phyloP scores from a whole-genome alignment of 2,329 filamentous ascomycete genomes.

The Trichoderma sp. region DNA sequence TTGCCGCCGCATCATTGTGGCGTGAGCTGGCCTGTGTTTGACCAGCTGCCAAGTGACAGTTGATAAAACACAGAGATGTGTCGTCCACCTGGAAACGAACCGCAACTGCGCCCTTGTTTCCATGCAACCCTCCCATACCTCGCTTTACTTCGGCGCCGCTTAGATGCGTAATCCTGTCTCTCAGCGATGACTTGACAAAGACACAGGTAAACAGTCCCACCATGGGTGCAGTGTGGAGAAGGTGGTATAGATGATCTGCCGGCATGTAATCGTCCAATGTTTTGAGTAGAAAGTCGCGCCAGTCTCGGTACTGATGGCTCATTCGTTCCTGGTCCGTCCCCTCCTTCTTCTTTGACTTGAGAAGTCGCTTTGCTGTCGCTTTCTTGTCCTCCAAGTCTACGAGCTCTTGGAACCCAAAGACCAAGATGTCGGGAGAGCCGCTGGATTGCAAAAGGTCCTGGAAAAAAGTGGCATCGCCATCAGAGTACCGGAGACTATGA shows the following conservation, averaged over 20 bases:
- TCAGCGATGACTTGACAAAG: slow-evolving; percentile 82
- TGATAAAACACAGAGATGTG: slow-evolving; percentile 92
- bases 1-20: slow-evolving; percentile 88
- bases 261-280: slow-evolving; percentile 84
- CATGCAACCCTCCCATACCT: slow-evolving; percentile 91
- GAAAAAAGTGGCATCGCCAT: slow-evolving; percentile 75
- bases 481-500: slow-evolving; percentile 70
- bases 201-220: slow-evolving; percentile 96
- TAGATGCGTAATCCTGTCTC: slow-evolving; percentile 74
- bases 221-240: slow-evolving; percentile 82
- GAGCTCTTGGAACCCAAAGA: slow-evolving; percentile 98
- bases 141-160: slow-evolving; percentile 85
- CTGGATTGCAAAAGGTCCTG: slow-evolving; percentile 75
- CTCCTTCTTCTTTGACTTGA: slow-evolving; percentile 87
- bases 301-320: slow-evolving; percentile 96
- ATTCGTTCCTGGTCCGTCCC: slow-evolving; percentile 84
- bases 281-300: slow-evolving; percentile 85
- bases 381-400: slow-evolving; percentile 98
- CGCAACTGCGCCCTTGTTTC: slow-evolving; percentile 93
- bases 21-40: slow-evolving; percentile 87
- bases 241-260: slow-evolving; percentile 72
- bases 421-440: slow-evolving; percentile 80
- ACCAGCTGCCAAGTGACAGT: slow-evolving; percentile 94
- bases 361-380: slow-evolving; percentile 91
- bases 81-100: slow-evolving; percentile 94